Conservation (phyloP, 202 grass and related monocot species). For the Schoenoplectus triqueter region DNA sequence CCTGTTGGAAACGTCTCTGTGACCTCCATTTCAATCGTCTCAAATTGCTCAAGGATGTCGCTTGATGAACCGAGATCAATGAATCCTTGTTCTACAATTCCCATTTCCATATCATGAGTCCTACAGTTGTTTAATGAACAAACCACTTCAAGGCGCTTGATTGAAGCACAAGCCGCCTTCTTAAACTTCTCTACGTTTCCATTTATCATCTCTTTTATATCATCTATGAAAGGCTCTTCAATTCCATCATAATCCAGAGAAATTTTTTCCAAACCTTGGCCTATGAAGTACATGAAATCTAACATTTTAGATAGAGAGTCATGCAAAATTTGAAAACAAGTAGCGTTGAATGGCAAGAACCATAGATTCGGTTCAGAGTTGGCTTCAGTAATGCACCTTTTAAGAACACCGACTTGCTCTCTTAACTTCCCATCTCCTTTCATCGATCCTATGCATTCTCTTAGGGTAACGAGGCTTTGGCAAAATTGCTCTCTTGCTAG, state of each 20-base stretch:
- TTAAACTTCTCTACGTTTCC: slow-evolving; percentile 50
- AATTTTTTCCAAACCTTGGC: slow-evolving; percentile 34
- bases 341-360: slow-evolving; percentile 55
- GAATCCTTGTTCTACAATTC: slow-evolving; percentile 29
- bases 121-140: slow-evolving; percentile 17
- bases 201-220: slow-evolving; percentile 34
- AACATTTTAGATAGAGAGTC: slow-evolving; percentile 55
- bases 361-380: slow-evolving; percentile 52
- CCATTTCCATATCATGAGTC: slow-evolving; percentile 40
- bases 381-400: slow-evolving; percentile 49
- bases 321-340: slow-evolving; percentile 49
- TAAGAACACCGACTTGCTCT: slow-evolving; percentile 43
- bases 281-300: slow-evolving; percentile 57
- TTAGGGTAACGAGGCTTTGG: slow-evolving; percentile 37
- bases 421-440: slow-evolving; percentile 22
- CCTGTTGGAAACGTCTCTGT: slow-evolving; percentile 27
- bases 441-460: slow-evolving; percentile 5
- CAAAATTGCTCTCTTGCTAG: slow-evolving; percentile 45
- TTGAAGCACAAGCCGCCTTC: slow-evolving; percentile 40
- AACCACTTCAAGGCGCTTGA: slow-evolving; percentile 44
- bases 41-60: background rate
- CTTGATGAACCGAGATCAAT: background rate
- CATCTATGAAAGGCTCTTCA: slow-evolving; percentile 27
- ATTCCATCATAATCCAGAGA: slow-evolving; percentile 24
- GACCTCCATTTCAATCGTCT: background rate